Percentiles rank a stretch among this genome's conserved stretches.
Evolutionary conservation across 1,284 basidiomycete species (phyloP).

Genomic region (Marasmius sp.): DNA sequence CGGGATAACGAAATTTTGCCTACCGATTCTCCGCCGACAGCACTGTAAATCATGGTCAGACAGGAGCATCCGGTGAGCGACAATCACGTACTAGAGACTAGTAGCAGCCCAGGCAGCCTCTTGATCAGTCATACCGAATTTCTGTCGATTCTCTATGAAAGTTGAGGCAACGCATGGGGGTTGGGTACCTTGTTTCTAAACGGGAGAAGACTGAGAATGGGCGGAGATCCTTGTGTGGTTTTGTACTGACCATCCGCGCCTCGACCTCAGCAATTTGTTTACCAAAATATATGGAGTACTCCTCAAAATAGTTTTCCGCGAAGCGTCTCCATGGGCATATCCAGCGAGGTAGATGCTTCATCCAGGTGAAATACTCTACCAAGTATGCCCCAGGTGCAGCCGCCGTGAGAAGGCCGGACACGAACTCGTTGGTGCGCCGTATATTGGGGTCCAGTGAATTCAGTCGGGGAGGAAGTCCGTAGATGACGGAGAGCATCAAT

Average conservation of each 20-base stretch:
- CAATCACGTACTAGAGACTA: no score
- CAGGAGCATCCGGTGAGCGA: no score
- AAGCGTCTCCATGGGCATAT: conserved; percentile 16
- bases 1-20: background rate
- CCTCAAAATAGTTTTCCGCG: conserved; percentile 11
- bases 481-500: background rate
- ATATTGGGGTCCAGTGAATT: conserved; percentile 13
- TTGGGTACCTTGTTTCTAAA: conserved; percentile 1
- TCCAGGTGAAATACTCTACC: conserved; percentile 24
- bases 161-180: background rate
- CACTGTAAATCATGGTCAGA: conserved; percentile 1
- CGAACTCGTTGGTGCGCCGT: conserved; percentile 15
- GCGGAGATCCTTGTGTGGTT: background rate
- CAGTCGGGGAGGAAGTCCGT: conserved; percentile 9
- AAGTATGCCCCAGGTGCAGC: conserved; percentile 17
- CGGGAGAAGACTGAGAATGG: background rate
- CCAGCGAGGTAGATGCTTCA: conserved; percentile 16
- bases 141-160: no score
- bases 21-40: conserved; percentile 14
- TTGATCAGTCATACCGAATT: no score
- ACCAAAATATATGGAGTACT: conserved; percentile 12
- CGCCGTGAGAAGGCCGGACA: conserved; percentile 10
- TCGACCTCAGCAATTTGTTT: conserved; percentile 7
- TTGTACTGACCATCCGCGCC: conserved; percentile 1
- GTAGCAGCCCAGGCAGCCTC: no score